Evolutionary conservation across 108 stramenopile species (phyloP).

Genomic region (Asterionellopsis glacialis): DNA sequence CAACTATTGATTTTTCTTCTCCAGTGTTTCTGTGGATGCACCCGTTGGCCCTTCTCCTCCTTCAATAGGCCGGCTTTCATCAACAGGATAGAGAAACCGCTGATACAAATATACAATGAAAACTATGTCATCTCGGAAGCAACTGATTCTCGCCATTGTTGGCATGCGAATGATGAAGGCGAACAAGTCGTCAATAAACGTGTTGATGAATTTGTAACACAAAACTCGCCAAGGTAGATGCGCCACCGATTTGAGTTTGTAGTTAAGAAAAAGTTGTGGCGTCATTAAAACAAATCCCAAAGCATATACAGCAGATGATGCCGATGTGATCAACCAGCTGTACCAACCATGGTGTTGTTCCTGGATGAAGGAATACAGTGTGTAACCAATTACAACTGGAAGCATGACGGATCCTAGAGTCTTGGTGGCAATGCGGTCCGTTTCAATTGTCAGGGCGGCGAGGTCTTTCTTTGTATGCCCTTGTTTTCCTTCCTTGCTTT

Average conservation of each 20-base stretch:
- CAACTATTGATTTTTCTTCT: slow-evolving; percentile 16
- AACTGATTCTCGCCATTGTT: slow-evolving; percentile 90
- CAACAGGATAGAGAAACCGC: slow-evolving; percentile 92
- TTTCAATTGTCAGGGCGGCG: slow-evolving; percentile 66
- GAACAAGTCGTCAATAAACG: slow-evolving; percentile 95
- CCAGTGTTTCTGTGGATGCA: slow-evolving; percentile 14
- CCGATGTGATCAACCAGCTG: slow-evolving; percentile 84
- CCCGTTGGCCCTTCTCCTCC: slow-evolving; percentile 36
- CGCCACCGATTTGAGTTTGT: slow-evolving; percentile 84
- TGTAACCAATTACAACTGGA: slow-evolving; percentile 75
- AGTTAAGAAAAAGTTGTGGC: slow-evolving; percentile 88
- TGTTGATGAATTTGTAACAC: slow-evolving; percentile 89
- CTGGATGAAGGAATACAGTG: slow-evolving; percentile 59
- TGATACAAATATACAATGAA: slow-evolving; percentile 96
- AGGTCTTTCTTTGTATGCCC: slow-evolving; percentile 34
- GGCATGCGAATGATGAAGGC: slow-evolving; percentile 97
- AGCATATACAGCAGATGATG: slow-evolving; percentile 80
- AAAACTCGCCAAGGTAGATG: slow-evolving; percentile 89
- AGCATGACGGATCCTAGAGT: slow-evolving; percentile 62
- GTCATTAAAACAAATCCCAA: slow-evolving; percentile 88
- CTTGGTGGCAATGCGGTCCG: slow-evolving; percentile 78
- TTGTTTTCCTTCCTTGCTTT: slow-evolving; percentile 8
- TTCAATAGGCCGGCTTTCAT: slow-evolving; percentile 63
- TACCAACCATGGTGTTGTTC: slow-evolving; percentile 86
- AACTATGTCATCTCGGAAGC: slow-evolving; percentile 95